Percentiles rank a stretch among this genome's conserved stretches.
These are phyloP conservation scores for Cyclanthera cordifolia DNA, from an alignment of 306 rosid species.

Conservation along the genomic window DNA sequence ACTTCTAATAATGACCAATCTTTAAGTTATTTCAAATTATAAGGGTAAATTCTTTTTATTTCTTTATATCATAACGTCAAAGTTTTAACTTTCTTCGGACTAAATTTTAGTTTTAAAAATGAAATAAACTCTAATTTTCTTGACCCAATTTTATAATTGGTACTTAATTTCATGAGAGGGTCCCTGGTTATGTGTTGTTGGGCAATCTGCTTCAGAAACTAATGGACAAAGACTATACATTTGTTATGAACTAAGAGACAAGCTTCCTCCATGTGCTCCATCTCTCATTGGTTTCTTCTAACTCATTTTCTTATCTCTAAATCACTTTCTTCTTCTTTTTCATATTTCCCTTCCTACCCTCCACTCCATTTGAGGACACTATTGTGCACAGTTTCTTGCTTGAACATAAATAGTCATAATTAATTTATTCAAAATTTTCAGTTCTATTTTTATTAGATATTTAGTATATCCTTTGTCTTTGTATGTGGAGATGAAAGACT, in stretches of 20 bases:
- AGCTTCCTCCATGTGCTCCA: too few species aligned
- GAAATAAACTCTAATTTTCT: too few species aligned
- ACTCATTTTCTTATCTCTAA: background rate
- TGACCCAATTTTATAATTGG: too few species aligned
- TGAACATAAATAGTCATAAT: background rate
- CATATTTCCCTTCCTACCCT: background rate
- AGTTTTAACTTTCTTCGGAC: too few species aligned
- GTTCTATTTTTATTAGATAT: background rate
- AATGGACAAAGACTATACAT: constrained; percentile 8
- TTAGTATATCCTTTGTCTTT: background rate
- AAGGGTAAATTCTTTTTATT: too few species aligned
- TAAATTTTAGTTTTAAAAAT: too few species aligned
- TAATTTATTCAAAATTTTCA: background rate
- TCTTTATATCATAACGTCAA: too few species aligned
- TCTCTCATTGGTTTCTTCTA: constrained; percentile 11
- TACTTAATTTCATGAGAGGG: too few species aligned
- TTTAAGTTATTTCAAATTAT: too few species aligned
- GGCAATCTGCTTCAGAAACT: background rate
- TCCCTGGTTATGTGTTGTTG: too few species aligned
- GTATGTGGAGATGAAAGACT: background rate
- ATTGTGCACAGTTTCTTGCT: background rate
- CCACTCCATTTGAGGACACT: background rate
- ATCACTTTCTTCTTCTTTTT: background rate
- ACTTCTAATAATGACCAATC: too few species aligned
- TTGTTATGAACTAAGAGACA: background rate